A percentile compares a stretch with the other conserved stretches of the same genome.
Evolutionary conservation across 306 rosid species (phyloP).

Genomic region (Ceratonia siliqua): DNA sequence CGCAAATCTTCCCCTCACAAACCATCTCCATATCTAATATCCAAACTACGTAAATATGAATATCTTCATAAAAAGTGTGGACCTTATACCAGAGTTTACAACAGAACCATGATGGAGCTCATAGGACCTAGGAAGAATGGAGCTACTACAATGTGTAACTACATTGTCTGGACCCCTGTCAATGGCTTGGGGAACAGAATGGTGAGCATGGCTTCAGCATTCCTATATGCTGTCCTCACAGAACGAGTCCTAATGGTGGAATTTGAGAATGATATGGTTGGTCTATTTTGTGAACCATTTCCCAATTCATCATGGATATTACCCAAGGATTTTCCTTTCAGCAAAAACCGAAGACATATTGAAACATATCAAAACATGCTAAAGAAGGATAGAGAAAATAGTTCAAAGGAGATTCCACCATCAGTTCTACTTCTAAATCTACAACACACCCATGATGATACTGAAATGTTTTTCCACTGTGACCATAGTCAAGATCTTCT

Average conservation of each 20-base stretch:
- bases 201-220: conserved; percentile 46
- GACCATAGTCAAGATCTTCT: conserved; percentile 46
- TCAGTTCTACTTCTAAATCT: conserved; percentile 45
- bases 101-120: conserved; percentile 34
- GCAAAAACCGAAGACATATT: conserved; percentile 9
- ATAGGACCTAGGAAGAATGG: conserved; percentile 27
- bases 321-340: conserved; percentile 43
- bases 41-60: conserved; percentile 49
- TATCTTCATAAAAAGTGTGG: conserved; percentile 48
- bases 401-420: conserved; percentile 1
- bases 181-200: conserved; percentile 59
- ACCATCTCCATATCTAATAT: conserved; percentile 45
- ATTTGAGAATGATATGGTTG: conserved; percentile 52
- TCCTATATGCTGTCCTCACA: conserved; percentile 51
- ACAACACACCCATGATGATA: conserved; percentile 37
- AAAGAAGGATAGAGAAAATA: conserved; percentile 26
- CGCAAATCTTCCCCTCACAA: conserved; percentile 31
- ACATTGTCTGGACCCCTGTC: conserved; percentile 37
- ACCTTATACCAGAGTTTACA: conserved; percentile 44
- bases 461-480: conserved; percentile 51
- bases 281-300: conserved; percentile 57
- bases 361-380: conserved; percentile 45
- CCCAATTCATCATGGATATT: conserved; percentile 49
- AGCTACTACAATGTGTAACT: conserved; percentile 35
- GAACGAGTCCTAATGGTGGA: conserved; percentile 49